Evolutionary conservation across 371 early-diverging fungal species (phyloP), one percentile per base, ranked within the genome.

Genomic region (Funneliformis caledonium): DNA sequence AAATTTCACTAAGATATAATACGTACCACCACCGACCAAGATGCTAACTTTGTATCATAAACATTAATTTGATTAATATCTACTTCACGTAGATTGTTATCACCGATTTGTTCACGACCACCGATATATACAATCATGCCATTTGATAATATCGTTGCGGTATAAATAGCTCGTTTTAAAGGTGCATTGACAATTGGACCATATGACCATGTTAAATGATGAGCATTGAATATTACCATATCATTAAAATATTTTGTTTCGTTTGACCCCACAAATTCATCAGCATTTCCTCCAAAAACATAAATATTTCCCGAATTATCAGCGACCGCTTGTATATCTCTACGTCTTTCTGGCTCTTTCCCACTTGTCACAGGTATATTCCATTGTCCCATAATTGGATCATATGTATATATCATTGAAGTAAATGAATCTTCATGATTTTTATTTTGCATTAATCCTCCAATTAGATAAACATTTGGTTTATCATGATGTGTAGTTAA

Each of bases 41-140:
- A 26, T 65, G 14, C 8, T 10, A 33, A 10, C 9, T 65, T 37
- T 37, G 65, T 65, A 11, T 65, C 33, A 65, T 33, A 65, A 33
- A 65, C 2, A 10, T 26, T 26, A 4, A 65, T 65, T 33, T 65
- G 14, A 16, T 26, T 11, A 26, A 65, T 31, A 65, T 65, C 37
- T 4, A 65, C 65, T 12, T 31, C 37, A 19, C 16, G 9, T n/a
- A 60, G 22, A 60, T 16, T 6, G 33, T 10, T 31, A 37, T 22
- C 33, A 26, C 9, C 48, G 33, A 1, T 22, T 2, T 33, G n/a
- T 45, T 72, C 43, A 8, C 45, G 12, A 6, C 74, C 74, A 4
- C 74, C 74, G 14, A 73, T 33, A 56, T 73, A 73, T 37, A 69
- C 26, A 52, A 73, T 73, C 1, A 48, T 26, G 9, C 74, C 74